Evolutionary conservation across 306 rosid species (phyloP).

Genomic region (Pachyrhizus erosus): DNA sequence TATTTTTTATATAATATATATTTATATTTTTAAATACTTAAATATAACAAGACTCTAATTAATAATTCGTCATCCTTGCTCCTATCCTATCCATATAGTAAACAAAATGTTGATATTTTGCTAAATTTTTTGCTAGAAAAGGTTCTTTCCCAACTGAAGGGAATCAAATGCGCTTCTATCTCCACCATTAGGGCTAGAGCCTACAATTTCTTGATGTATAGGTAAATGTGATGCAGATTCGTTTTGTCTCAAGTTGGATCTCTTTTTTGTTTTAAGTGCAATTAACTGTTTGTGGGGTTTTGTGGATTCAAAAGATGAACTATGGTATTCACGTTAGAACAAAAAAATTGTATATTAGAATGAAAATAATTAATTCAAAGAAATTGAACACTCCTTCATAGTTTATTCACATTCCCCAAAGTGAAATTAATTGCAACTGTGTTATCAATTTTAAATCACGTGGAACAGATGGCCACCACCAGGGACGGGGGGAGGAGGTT

Average conservation of each 20-base stretch:
- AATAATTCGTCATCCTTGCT: too few relatives aligned
- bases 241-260: neutral
- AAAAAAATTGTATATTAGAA: too few relatives aligned
- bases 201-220: neutral
- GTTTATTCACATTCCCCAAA: neutral
- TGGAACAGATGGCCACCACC: neutral
- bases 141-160: neutral
- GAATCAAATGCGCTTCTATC: neutral
- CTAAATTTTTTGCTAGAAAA: too few relatives aligned
- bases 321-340: neutral
- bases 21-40: too few relatives aligned
- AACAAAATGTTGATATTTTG: too few relatives aligned
- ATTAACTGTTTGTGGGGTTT: neutral
- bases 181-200: neutral
- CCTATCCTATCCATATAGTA: too few relatives aligned
- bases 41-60: too few relatives aligned
- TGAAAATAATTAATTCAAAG: too few relatives aligned
- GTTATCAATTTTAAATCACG: too few relatives aligned
- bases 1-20: too few relatives aligned
- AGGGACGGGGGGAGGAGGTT: too few relatives aligned
- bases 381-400: neutral
- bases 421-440: neutral
- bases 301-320: neutral
- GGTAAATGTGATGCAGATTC: neutral
- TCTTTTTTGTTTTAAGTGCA: neutral